These are phyloP conservation scores for Naganishia randhawae DNA, from an alignment of 768 basidiomycete genomes.

Conservation along the genomic window DNA sequence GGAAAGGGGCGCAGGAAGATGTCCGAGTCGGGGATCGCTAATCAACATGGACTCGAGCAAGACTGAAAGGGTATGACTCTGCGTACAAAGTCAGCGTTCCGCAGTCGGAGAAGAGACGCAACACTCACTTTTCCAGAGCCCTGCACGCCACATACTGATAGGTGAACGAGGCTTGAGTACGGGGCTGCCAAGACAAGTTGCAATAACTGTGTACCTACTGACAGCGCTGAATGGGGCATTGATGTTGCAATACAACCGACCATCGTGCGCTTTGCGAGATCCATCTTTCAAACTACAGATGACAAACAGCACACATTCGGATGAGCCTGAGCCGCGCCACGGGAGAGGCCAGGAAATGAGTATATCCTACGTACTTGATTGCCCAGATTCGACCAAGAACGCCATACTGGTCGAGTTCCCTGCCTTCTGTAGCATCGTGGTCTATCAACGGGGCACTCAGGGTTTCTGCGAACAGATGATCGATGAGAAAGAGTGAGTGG, in stretches of 20 bases:
- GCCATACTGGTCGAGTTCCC: constrained; percentile 22
- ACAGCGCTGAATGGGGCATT: constrained; percentile 28
- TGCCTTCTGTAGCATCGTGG: constrained; percentile 24
- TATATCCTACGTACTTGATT: constrained; percentile 4
- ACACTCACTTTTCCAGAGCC: constrained; percentile 26
- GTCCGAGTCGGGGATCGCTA: constrained; percentile 21
- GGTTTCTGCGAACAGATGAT: constrained; percentile 8
- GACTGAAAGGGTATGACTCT: constrained; percentile 28
- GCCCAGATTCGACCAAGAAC: constrained; percentile 21
- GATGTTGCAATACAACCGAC: constrained; percentile 22
- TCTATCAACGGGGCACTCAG: constrained; percentile 24
- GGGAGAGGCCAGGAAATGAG: background rate
- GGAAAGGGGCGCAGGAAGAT: constrained; percentile 17
- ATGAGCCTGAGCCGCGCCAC: too few relatives aligned
- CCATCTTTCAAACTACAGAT: constrained; percentile 17
- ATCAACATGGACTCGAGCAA: constrained; percentile 28
- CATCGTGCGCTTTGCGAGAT: background rate
- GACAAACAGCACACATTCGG: background rate
- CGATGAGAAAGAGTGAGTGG: background rate
- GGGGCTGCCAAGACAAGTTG: background rate
- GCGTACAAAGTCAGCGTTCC: background rate
- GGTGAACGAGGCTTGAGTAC: background rate
- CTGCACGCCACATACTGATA: constrained; percentile 25
- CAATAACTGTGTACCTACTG: constrained; percentile 7
- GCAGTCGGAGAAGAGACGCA: background rate